Base-by-base conservation (phyloP, 345 rosid species). In the Syzygium oleosum region DNA sequence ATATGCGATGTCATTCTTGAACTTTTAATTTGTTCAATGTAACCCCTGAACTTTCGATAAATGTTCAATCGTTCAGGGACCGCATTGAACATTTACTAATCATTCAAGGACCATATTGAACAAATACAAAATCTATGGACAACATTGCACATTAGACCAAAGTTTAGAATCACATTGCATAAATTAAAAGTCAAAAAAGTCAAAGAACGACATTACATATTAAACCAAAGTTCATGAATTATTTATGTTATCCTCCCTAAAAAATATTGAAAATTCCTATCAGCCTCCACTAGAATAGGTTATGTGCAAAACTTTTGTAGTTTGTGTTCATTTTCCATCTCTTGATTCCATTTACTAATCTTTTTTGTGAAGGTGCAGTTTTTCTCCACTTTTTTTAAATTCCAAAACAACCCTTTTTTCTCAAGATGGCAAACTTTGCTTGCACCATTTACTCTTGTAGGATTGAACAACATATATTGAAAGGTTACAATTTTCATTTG, bases 1-100 rank as follows among this genome's bases (percentile, higher is more conserved):
- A 0, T 7, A 2, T 1, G 4, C 38, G 14, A 29, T 63, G 31
- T 0, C 0, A 29, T 63, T 59, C 5, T 3, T 29, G 16, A n/a
- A 14, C 5, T 63, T 63, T 63, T 63, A 29, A 63, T 29, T 63
- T 2, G 0, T 14, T n/a, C 19, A 63, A 29, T 29, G 2, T 7
- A 0, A 63, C 27, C 8, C n/a, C 0, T 63, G 1, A 29, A 63
- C 38, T 29, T 29, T 29, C 9, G 21, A 29, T 63, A 29, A 16
- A 29, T 1, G 1, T 65, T 8, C 6, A 3, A 29, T 65, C 1
- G 0, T 65, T 65, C 1, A 31, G 0, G 43, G 43, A 31, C 41
- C 19, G 7, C 22, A 16, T 6, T 53, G 22, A 53, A 53, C 3
- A 53, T 43, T 53, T 53, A 53, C 55, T 7, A 5, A 53, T 53